A percentile compares a stretch with the other conserved stretches of the same genome.
These are phyloP conservation scores for Chytriomyces sp. DNA, from an alignment of 192 early-diverging fungal species.

Conservation along the genomic window DNA sequence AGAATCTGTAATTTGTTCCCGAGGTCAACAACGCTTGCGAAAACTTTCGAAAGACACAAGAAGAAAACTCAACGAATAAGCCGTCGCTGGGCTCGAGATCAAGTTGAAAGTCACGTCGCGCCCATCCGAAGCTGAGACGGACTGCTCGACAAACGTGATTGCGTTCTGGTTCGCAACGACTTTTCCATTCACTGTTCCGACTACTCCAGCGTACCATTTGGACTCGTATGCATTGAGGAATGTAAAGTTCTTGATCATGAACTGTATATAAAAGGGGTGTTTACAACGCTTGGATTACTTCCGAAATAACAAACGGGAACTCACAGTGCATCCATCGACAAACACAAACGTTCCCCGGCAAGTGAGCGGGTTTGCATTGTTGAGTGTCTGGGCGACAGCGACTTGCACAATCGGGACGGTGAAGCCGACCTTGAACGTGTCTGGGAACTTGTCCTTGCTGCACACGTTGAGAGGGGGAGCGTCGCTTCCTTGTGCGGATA, in stretches of 20 bases:
- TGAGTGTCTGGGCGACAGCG: slow-evolving; percentile 7
- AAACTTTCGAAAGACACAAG: neutral
- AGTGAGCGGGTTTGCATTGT: slow-evolving; percentile 18
- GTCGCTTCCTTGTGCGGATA: neutral
- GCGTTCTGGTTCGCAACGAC: slow-evolving; percentile 25
- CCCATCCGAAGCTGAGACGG: slow-evolving; percentile 13
- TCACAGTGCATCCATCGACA: slow-evolving; percentile 38
- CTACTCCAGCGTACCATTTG: slow-evolving; percentile 38
- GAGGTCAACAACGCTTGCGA: neutral
- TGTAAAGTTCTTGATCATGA: slow-evolving; percentile 41
- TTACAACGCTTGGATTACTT: neutral
- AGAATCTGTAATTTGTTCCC: slow-evolving; percentile 18
- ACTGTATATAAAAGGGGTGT: slow-evolving; percentile 7
- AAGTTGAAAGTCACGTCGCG: slow-evolving; percentile 18
- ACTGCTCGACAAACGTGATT: slow-evolving; percentile 14
- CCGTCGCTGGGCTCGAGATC: slow-evolving; percentile 6
- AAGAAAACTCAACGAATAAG: slow-evolving; percentile 27
- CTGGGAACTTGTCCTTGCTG: slow-evolving; percentile 21
- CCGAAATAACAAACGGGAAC: neutral
- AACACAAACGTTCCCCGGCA: slow-evolving; percentile 34
- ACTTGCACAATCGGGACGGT: slow-evolving; percentile 23
- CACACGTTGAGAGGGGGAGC: slow-evolving; percentile 25
- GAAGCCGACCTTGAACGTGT: slow-evolving; percentile 6
- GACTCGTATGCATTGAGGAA: slow-evolving; percentile 36
- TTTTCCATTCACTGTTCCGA: slow-evolving; percentile 18